These are phyloP conservation scores for Thielaviopsis musarum DNA, from an alignment of 2,329 filamentous ascomycete genomes.

Conservation along the genomic window DNA sequence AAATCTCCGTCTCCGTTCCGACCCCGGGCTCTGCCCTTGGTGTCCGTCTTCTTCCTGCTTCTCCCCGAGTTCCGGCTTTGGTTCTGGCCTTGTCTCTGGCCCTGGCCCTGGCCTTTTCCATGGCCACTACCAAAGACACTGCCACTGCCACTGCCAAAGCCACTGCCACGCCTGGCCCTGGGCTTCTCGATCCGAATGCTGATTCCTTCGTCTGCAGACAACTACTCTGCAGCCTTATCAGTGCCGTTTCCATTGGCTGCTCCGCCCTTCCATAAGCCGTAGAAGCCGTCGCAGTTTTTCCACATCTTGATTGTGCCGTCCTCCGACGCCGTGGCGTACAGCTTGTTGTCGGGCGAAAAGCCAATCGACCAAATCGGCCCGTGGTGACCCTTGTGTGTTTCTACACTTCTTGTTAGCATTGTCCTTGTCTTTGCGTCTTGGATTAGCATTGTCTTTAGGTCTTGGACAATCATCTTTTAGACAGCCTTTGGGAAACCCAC, in stretches of 20 bases:
- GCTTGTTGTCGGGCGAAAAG: constrained; percentile 86
- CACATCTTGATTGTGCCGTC: constrained; percentile 94
- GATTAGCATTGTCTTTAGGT: no score
- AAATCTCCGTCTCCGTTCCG: no score
- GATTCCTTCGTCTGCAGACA: not conserved
- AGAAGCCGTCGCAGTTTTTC: constrained; percentile 52
- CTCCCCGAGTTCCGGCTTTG: no score
- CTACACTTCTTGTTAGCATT: constrained; percentile 24
- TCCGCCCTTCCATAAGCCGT: constrained; percentile 46
- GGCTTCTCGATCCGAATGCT: not conserved
- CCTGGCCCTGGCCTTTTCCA: not conserved
- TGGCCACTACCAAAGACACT: not conserved
- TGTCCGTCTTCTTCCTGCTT: no score
- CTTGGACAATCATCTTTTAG: no score
- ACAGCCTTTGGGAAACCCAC: no score
- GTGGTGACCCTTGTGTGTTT: constrained; percentile 92
- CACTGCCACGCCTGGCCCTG: no score
- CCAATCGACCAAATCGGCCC: constrained; percentile 92
- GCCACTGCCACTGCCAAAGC: not conserved
- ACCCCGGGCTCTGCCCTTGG: no score
- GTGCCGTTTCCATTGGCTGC: constrained; percentile 8
- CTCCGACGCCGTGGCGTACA: constrained; percentile 92
- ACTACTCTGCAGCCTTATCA: constrained; percentile 13
- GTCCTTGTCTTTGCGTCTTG: no score
- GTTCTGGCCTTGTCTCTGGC: not conserved